A percentile compares a stretch with the other conserved stretches of the same genome.
Evolutionary conservation across 306 rosid species (phyloP).

Genomic region (Senna siamea): DNA sequence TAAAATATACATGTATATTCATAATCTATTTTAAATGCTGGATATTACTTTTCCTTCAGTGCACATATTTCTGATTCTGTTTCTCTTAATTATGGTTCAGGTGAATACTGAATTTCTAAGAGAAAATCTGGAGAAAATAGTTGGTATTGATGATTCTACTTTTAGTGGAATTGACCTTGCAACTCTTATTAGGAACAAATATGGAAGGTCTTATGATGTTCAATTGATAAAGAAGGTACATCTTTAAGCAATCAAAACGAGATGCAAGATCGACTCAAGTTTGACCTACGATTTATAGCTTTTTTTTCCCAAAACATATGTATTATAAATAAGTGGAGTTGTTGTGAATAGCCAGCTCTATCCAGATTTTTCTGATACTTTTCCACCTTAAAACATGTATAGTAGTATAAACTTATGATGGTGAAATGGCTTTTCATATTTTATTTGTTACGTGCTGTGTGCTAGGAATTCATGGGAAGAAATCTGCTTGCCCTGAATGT

Average conservation of each 20-base stretch:
- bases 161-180: conserved; percentile 95
- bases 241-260: conserved; percentile 17
- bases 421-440: conserved; percentile 23
- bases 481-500: conserved; percentile 94
- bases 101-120: conserved; percentile 63
- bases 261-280: background rate
- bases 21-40: conserved; percentile 11
- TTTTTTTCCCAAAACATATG: background rate
- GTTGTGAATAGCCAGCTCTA: no score
- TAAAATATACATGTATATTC: background rate
- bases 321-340: conserved; percentile 13
- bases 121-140: conserved; percentile 81
- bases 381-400: background rate
- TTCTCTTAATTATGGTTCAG: conserved; percentile 45
- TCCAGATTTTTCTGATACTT: no score
- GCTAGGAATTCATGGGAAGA: conserved; percentile 95
- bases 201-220: conserved; percentile 94
- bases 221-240: conserved; percentile 89
- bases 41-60: conserved; percentile 10
- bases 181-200: conserved; percentile 88
- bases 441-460: conserved; percentile 24
- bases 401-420: background rate
- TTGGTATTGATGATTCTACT: conserved; percentile 81
- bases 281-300: background rate
- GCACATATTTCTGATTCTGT: conserved; percentile 23